Conservation (phyloP, 495 filamentous ascomycete genomes). For the Neurospora tetrasperma region DNA sequence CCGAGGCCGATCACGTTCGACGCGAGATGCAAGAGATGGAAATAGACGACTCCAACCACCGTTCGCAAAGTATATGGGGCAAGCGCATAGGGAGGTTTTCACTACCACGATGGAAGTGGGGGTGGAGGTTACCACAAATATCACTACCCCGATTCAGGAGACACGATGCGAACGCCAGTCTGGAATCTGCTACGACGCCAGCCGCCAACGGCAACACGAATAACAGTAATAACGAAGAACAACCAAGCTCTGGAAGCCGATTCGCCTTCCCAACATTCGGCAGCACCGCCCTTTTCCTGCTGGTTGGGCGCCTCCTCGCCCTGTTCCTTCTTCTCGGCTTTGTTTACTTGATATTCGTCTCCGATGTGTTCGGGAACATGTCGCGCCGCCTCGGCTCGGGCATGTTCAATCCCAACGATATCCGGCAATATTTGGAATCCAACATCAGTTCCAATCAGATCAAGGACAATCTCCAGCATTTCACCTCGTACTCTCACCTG, state of each 20-base stretch:
- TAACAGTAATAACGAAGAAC: not conserved
- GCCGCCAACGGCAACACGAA: slow-evolving; percentile 1
- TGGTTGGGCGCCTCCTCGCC: slow-evolving; percentile 62
- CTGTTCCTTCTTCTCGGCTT: slow-evolving; percentile 62
- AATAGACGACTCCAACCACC: slow-evolving; percentile 58
- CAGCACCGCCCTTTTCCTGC: slow-evolving; percentile 22
- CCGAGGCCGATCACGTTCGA: slow-evolving; percentile 50
- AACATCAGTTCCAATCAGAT: slow-evolving; percentile 62
- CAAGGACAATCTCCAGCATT: slow-evolving; percentile 54
- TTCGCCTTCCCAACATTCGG: slow-evolving; percentile 17
- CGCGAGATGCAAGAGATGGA: slow-evolving; percentile 86
- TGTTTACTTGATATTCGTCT: slow-evolving; percentile 75
- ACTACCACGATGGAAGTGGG: slow-evolving; percentile 34
- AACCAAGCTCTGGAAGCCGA: slow-evolving; percentile 1
- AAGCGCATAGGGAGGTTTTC: slow-evolving; percentile 36
- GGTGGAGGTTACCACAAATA: slow-evolving; percentile 37
- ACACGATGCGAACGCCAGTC: slow-evolving; percentile 8
- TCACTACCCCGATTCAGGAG: slow-evolving; percentile 30
- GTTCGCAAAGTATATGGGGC: slow-evolving; percentile 35
- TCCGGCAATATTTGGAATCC: slow-evolving; percentile 27
- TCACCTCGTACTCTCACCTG: slow-evolving; percentile 73
- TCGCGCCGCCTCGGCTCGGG: slow-evolving; percentile 37
- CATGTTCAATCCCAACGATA: slow-evolving; percentile 54
- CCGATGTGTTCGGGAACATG: slow-evolving; percentile 60
- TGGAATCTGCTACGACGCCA: slow-evolving; percentile 5